Evolutionary conservation across 768 basidiomycete genomes (phyloP).

Genomic region (Podaxis sp.): DNA sequence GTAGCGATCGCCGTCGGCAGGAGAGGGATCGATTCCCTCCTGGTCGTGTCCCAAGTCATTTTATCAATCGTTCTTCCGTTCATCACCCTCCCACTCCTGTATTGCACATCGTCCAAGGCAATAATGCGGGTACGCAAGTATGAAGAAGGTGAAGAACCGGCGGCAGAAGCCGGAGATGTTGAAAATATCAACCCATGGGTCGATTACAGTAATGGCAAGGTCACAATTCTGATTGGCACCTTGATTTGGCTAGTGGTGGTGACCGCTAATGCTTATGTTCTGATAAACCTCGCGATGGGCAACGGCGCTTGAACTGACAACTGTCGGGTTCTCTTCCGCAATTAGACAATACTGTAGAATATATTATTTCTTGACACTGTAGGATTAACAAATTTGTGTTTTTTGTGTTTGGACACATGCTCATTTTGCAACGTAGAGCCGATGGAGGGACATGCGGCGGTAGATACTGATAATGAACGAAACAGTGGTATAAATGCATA

Average conservation of each 20-base stretch:
- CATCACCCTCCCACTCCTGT: conserved; percentile 79
- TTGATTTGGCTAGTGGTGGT: conserved; percentile 64
- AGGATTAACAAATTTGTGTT: neutral
- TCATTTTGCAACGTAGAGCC: neutral
- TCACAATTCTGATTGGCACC: conserved; percentile 49
- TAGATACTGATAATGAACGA: neutral
- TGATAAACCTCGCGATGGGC: conserved; percentile 50
- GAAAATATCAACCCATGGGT: conserved; percentile 36
- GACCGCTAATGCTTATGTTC: conserved; percentile 74
- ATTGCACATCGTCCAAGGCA: conserved; percentile 64
- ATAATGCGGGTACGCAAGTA: conserved; percentile 70
- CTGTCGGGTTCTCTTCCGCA: no score
- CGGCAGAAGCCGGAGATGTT: conserved; percentile 14
- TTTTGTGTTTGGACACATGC: neutral
- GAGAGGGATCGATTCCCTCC: conserved; percentile 67
- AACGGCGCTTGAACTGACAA: neutral
- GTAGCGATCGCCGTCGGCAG: conserved; percentile 75
- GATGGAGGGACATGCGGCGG: neutral
- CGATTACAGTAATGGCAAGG: conserved; percentile 62
- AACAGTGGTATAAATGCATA: neutral
- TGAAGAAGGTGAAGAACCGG: neutral
- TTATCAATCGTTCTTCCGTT: conserved; percentile 85
- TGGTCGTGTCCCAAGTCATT: conserved; percentile 85
- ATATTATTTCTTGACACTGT: neutral
- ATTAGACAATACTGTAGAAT: neutral